phyloP scores from a whole-genome alignment of 345 rosid species.

The thale cress (Arabidopsis thaliana) region TAIR10.1 NC_003074.8:2606501-2607000 shows the following conservation, averaged over 20 bases:
- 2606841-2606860: constrained; percentile 46
- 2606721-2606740: constrained; percentile 91
- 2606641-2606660: constrained; percentile 86
- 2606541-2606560: constrained; percentile 53
- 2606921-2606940: constrained; percentile 56
- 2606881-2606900: constrained; percentile 72
- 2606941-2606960: constrained; percentile 55
- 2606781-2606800: constrained; percentile 63
- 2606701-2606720: constrained; percentile 82
- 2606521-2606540: background rate
- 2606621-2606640: constrained; percentile 65
- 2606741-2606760: constrained; percentile 84
- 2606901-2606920: constrained; percentile 61
- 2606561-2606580: constrained; percentile 92
- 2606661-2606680: constrained; percentile 80
- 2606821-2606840: constrained; percentile 60
- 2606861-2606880: constrained; percentile 54
- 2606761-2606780: constrained; percentile 84
- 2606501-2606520: background rate
- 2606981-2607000: constrained; percentile 77
- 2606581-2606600: constrained; percentile 92
- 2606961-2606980: constrained; percentile 53
- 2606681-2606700: constrained; percentile 86
- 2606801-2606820: constrained; percentile 78
- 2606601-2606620: constrained; percentile 66